Base-by-base conservation (phyloP, 2,329 filamentous ascomycete genomes). In the Orbilia ellipsospora region DNA sequence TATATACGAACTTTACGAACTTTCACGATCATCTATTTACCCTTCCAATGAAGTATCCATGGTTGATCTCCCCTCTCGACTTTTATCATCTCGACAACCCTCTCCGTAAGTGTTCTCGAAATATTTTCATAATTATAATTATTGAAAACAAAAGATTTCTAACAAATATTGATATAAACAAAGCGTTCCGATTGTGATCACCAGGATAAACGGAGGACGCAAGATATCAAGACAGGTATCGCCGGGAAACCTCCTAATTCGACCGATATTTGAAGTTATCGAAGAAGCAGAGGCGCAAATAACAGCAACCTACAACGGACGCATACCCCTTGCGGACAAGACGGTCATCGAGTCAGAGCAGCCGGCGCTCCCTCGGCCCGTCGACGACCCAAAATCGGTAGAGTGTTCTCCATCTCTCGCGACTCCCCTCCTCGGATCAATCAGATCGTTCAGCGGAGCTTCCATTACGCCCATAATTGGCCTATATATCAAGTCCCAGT, bases 21-120 rank as follows among this genome's bases (percentile, higher is more conserved):
- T 61, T 13, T 48, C 66, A 50, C 48, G 69, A 61, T 74, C 69
- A 20, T 74, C 69, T 28, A 36, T 74, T 63, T 74, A 74, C 23
- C 62, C 62, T 12, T 74, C 69, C 7, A 51, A 67, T 45, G 69
- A 74, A 66, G 63, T 61, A 23, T 67, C 69, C 8, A 67, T 67
- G 62, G 15, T 40, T 40, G 52, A 57, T 51, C 26, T 52, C 23
- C 31, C 36, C 31, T 52, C 56, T 7, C 55, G 51, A 7, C 15
- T 40, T n/a, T 60, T 40, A 40, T 57, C 69, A 8, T 61, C 63
- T 2, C 23, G 52, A 20, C 36, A 4, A 18, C 36, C 23, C 42
- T 48, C 40, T 23, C 56, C 69, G 69, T 74, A 57, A 67, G 69
- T 36, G 8, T 36, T 66, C 13, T 2, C 8, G 50, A 26, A 18